A percentile compares a stretch with the other conserved stretches of the same genome.
Evolutionary conservation across 495 filamentous ascomycete genomes (phyloP).

Genomic region (Penicillium cataractarum): DNA sequence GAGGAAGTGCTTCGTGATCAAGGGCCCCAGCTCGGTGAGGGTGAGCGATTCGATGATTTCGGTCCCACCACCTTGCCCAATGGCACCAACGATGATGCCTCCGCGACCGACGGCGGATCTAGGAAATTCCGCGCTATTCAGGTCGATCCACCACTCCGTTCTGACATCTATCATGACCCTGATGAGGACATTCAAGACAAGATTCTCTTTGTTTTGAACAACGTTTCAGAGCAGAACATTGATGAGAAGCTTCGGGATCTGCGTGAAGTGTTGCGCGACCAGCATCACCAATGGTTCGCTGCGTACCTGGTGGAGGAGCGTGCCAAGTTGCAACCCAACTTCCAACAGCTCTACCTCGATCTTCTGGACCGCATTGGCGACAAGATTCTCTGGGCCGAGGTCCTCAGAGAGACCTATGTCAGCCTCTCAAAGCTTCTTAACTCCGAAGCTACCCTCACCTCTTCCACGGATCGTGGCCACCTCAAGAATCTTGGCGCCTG

Average conservation of each 20-base stretch:
- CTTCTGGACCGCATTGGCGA: conserved; percentile 82
- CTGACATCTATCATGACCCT: conserved; percentile 73
- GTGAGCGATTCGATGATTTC: conserved; percentile 43
- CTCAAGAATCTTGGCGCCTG: conserved; percentile 90
- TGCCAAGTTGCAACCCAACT: conserved; percentile 95
- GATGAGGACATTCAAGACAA: conserved; percentile 85
- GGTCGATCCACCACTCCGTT: conserved; percentile 65
- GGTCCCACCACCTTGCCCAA: conserved; percentile 57
- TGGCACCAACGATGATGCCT: conserved; percentile 64
- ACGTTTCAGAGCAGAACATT: conserved; percentile 86
- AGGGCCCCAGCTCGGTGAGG: conserved; percentile 42
- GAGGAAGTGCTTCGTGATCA: conserved; percentile 76
- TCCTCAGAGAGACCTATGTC: conserved; percentile 90
- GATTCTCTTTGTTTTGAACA: conserved; percentile 95
- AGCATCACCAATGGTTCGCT: conserved; percentile 95
- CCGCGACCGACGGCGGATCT: conserved; percentile 52
- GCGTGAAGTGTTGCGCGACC: conserved; percentile 72
- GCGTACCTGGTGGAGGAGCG: conserved; percentile 94
- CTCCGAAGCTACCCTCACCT: conserved; percentile 79
- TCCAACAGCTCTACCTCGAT: conserved; percentile 88
- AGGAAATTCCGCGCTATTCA: conserved; percentile 74
- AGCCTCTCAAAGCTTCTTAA: conserved; percentile 85
- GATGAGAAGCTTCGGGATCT: conserved; percentile 80
- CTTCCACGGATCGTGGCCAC: conserved; percentile 77
- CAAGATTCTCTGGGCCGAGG: conserved; percentile 78